Conservation (phyloP, 208 protist genomes). For the Leptomonas pyrrhocoris region DNA sequence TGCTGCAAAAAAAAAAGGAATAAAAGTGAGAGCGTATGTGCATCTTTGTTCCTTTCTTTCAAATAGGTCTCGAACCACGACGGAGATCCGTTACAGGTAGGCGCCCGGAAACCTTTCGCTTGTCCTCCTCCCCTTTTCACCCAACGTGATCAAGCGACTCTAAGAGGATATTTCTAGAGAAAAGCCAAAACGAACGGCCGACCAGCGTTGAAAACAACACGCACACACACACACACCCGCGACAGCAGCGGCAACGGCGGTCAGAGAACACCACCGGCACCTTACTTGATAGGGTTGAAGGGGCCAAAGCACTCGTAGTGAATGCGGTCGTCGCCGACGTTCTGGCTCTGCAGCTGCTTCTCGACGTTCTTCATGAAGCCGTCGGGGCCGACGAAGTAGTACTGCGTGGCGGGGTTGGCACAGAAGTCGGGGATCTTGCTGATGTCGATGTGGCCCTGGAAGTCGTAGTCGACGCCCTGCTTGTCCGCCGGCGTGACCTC, state of each 20-base stretch:
- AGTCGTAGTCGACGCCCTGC: slow-evolving; percentile 35
- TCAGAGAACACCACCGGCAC: too few relatives aligned
- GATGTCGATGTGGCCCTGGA: slow-evolving; percentile 41
- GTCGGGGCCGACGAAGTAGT: slow-evolving; percentile 41
- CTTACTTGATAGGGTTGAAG: slow-evolving; percentile 21
- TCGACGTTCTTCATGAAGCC: slow-evolving; percentile 35
- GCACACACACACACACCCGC: too few relatives aligned
- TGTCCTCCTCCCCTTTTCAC: too few relatives aligned
- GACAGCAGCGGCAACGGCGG: too few relatives aligned
- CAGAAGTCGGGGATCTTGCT: slow-evolving; percentile 24
- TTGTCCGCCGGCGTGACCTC: slow-evolving; percentile 25
- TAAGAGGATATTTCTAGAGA: too few relatives aligned
- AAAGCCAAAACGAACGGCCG: not conserved
- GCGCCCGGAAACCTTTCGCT: too few relatives aligned
- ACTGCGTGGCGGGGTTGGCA: slow-evolving; percentile 20
- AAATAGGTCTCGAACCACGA: too few relatives aligned
- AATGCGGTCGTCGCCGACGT: slow-evolving; percentile 19
- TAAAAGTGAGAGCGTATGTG: too few relatives aligned
- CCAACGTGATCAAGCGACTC: too few relatives aligned
- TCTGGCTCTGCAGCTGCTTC: slow-evolving; percentile 21
- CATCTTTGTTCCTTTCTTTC: too few relatives aligned
- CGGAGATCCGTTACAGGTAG: too few relatives aligned
- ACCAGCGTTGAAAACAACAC: not conserved
- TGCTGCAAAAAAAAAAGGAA: too few relatives aligned
- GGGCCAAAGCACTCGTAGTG: slow-evolving; percentile 54